A percentile compares a stretch with the other conserved stretches of the same genome.
Conservation (phyloP, 305 asterid genomes). For the Solanum hybrid region DNA sequence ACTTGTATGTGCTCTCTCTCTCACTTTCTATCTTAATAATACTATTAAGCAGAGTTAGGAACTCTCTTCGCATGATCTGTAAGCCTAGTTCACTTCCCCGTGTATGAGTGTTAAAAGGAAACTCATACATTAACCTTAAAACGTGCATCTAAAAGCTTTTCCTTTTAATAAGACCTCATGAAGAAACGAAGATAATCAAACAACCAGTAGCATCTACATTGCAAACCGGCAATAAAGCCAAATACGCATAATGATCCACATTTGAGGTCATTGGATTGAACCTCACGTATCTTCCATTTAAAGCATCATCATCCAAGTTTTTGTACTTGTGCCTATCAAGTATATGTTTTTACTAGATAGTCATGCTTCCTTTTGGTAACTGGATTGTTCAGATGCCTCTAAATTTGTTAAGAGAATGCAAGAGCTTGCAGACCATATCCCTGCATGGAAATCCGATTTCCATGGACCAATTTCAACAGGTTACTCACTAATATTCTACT, state of each 20-base stretch:
- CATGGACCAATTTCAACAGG: slow-evolving; percentile 88
- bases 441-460: slow-evolving; percentile 89
- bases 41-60: background rate
- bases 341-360: background rate
- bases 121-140: background rate
- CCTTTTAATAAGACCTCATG: background rate
- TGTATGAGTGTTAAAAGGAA: background rate
- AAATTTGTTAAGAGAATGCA: slow-evolving; percentile 69
- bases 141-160: background rate
- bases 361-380: background rate
- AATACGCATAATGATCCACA: background rate
- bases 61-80: background rate
- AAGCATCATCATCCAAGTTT: background rate
- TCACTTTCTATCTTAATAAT: background rate
- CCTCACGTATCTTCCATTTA: background rate
- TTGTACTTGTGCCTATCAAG: background rate
- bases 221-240: background rate
- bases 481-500: slow-evolving; percentile 7
- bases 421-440: slow-evolving; percentile 65
- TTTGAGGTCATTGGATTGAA: background rate
- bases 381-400: slow-evolving; percentile 54
- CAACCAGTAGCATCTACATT: background rate
- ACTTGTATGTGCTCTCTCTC: background rate
- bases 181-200: background rate
- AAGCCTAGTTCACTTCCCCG: background rate